Evolutionary conservation across 2,329 filamentous ascomycete species (phyloP), one percentile per base, ranked within the genome.

Genomic region (Ilyonectria destructans): DNA sequence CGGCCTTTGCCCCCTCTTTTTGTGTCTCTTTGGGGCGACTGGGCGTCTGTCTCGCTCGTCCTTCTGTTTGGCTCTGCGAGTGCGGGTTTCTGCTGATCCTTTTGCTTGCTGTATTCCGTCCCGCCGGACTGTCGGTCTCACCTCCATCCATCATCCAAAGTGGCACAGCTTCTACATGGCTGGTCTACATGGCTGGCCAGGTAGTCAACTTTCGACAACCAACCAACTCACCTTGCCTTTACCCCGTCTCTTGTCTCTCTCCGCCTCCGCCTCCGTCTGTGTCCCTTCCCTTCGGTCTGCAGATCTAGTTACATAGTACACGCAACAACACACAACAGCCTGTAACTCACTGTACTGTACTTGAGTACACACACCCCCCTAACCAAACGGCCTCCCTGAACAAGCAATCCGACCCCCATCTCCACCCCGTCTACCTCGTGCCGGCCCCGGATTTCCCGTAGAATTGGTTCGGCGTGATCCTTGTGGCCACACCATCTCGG

Each of bases 391-490:
- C 56, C 40, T 43, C 40, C 40, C 40, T 43, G 19, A 70, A 73
- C 67, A 71, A 71, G 70, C 65, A 72, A 71, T 26, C 65, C 63
- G 51, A 33, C 48, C 57, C 26, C 59, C 56, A 48, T 63, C 56
- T 51, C 51, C 51, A 57, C 29, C 15, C 29, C 15, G 40, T 43
- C 40, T 17, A 43, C 40, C 43, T 63, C 62, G 56, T 68, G 66
- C 59, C 70, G 71, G 66, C 73, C 74, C 74, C 74, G 74, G 74
- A 76, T 76, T 76, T 76, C 68, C 74, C 72, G 70, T 76, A 65
- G 74, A 74, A 70, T 73, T 75, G 74, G 74, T 75, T 70, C 74
- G 68, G 69, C 65, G 69, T 74, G 74, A 75, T 76, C 72, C 74
- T 62, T 73, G 51, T 33, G 40, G 57, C 60, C 69, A 63, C 65